Percentiles rank a stretch among this genome's conserved stretches.
Conservation (phyloP, 768 basidiomycete genomes). For the Agrocybe praecox region DNA sequence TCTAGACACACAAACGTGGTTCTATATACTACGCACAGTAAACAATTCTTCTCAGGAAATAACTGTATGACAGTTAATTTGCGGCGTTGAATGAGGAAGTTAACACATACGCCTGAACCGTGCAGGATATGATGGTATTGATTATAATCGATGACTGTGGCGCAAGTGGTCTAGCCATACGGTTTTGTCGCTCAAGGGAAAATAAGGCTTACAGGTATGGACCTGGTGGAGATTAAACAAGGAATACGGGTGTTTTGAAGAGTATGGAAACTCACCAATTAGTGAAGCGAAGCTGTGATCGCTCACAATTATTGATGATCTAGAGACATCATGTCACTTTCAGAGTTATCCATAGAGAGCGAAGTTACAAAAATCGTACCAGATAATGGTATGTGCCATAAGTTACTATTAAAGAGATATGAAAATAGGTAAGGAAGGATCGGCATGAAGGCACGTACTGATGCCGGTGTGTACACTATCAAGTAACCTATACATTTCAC, state of each 20-base stretch:
- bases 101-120: constrained; percentile 35
- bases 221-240: constrained; percentile 16
- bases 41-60: neutral
- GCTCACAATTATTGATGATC: constrained; percentile 39
- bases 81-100: no score
- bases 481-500: constrained; percentile 25
- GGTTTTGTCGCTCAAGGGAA: neutral
- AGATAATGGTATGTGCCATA: constrained; percentile 41
- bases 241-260: neutral
- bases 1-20: neutral
- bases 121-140: constrained; percentile 31
- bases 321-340: constrained; percentile 2
- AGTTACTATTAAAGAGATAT: constrained; percentile 20
- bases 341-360: neutral
- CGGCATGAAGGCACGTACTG: constrained; percentile 18
- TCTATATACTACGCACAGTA: neutral
- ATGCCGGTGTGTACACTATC: constrained; percentile 32
- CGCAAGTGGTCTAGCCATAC: neutral
- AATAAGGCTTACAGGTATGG: constrained; percentile 31
- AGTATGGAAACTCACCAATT: constrained; percentile 31
- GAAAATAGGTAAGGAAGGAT: neutral
- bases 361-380: constrained; percentile 16
- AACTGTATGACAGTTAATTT: neutral
- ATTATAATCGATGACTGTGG: constrained; percentile 26
- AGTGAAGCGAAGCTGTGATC: constrained; percentile 27